Base-by-base conservation (phyloP, 768 basidiomycete genomes). In the Mycena amicta region DNA sequence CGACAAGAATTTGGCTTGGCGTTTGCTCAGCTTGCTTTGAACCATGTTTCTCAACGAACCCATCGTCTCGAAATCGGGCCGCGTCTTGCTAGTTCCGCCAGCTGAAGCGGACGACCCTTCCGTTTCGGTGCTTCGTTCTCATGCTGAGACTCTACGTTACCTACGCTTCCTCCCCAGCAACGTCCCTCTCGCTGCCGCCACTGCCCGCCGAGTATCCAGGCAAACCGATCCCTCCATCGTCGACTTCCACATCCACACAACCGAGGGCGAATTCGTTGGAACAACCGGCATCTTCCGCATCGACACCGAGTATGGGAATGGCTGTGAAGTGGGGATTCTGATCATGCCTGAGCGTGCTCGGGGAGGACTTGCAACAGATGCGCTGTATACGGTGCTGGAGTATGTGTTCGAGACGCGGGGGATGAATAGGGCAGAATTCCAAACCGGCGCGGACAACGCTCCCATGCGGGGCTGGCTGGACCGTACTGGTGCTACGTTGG, bases 381-480 rank as follows among this genome's bases (percentile, higher is more conserved):
- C 76, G 23, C 68, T 83, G 25, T 78, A 80, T 60, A 70, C 71
- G 13, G 37, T 80, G 23, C 63, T 82, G 37, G 65, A 66, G 60
- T 77, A 75, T 52, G 71, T 74, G 1, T 81, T 82, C 55, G 80
- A 80, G 53, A 72, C 77, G 45, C 68, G 68, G 22, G 72, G 71
- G 8, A 57, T 80, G 25, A 78, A 81, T 55, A 69, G 80, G 26
- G 73, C 74, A n/a, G 72, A 74, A 18, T 78, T 81, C 53, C 73
- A 77, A 46, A 81, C 80, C 2, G 70, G 70, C 13, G 68, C 67
- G 30, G 75, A 81, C 45, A 81, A 83, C 60, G 37, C 68, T 29
- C 73, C 72, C 0, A 83, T 83, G 82, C 70, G 76, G 18, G 66
- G 67, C 11, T 83, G 80, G 80, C 64, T 81, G 46, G 79, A 80